phyloP scores from a whole-genome alignment of 2,329 filamentous ascomycete genomes.

The Xylariaceae sp. region DNA sequence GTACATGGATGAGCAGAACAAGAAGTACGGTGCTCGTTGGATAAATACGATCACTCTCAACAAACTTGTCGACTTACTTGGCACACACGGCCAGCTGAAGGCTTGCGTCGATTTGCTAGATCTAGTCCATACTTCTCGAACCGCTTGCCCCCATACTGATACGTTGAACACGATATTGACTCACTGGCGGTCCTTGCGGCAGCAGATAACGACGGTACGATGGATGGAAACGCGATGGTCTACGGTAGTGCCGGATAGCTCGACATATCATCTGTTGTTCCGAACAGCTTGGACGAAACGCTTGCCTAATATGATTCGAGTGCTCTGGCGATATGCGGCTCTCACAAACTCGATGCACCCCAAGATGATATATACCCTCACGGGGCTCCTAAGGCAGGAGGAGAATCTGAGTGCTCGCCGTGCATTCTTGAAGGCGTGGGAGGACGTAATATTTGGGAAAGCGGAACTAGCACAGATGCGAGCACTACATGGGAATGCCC shows the following conservation, averaged over 20 bases:
- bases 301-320: conserved; percentile 36
- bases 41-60: conserved; percentile 33
- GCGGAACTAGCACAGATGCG: conserved; percentile 25
- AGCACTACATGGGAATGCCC: neutral
- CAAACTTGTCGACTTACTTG: conserved; percentile 33
- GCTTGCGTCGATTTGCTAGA: conserved; percentile 28
- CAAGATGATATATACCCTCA: conserved; percentile 29
- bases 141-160: conserved; percentile 20
- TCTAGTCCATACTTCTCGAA: conserved; percentile 4
- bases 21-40: conserved; percentile 30
- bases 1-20: conserved; percentile 27
- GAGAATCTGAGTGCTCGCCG: conserved; percentile 1
- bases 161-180: conserved; percentile 37
- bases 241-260: conserved; percentile 15
- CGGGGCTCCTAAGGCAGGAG: conserved; percentile 17
- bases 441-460: conserved; percentile 33
- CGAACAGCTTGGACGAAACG: conserved; percentile 29
- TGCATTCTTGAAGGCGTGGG: conserved; percentile 31
- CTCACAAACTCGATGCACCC: conserved; percentile 15
- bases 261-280: conserved; percentile 34
- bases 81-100: conserved; percentile 18
- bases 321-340: conserved; percentile 36
- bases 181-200: conserved; percentile 20
- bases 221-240: conserved; percentile 24
- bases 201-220: conserved; percentile 15